These are phyloP conservation scores for Oryza meridionalis DNA, from an alignment of 176 grass and related monocot genomes.

Conservation along the genomic window DNA sequence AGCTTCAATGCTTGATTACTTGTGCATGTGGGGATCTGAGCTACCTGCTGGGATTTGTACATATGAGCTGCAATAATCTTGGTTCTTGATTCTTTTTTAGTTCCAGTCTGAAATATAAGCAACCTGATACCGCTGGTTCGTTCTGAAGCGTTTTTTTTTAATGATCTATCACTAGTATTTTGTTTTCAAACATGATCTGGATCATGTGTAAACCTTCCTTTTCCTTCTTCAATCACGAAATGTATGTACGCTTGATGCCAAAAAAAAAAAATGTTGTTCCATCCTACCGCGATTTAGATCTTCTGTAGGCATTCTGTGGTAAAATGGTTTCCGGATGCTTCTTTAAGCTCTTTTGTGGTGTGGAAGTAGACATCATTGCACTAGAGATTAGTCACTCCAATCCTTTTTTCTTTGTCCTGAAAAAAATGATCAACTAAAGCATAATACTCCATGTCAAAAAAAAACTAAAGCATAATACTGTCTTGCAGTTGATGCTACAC, in stretches of 20 bases:
- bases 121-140: not conserved
- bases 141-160: not conserved
- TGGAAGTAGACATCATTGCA: not conserved
- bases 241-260: not conserved
- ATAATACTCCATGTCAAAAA: not conserved
- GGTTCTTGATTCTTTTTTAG: not conserved
- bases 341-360: not conserved
- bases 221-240: not conserved
- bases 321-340: not conserved
- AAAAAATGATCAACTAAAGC: not conserved
- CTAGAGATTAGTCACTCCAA: not conserved
- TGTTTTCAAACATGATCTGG: not conserved
- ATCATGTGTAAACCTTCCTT: not conserved
- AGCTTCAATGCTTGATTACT: not conserved
- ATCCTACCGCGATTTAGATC: no score
- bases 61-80: not conserved
- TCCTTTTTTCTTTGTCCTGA: not conserved
- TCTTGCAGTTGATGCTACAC: not conserved
- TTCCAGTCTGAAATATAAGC: slow-evolving; percentile 1
- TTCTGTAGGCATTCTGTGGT: not conserved
- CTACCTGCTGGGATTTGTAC: not conserved
- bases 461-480: not conserved
- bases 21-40: not conserved
- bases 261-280: no score
- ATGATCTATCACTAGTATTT: not conserved